A percentile compares a stretch with the other conserved stretches of the same genome.
Conservation (phyloP, 176 grass and related monocot species). For the Cenchrus purpureus region DNA sequence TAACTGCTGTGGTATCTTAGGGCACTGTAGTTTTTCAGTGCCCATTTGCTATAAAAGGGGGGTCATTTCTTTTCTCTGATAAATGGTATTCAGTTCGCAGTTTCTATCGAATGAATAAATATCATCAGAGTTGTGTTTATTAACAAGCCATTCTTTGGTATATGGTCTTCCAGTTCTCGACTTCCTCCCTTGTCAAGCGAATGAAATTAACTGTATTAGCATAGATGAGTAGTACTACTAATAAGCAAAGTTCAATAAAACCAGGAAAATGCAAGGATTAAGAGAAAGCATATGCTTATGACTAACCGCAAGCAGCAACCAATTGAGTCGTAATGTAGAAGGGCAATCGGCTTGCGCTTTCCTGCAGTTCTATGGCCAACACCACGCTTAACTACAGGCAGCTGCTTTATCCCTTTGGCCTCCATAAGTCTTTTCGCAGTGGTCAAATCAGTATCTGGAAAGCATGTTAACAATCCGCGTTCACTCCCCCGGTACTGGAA, state of each 20-base stretch:
- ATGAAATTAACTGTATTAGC: slow-evolving; percentile 29
- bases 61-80: slow-evolving; percentile 47
- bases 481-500: slow-evolving; percentile 65
- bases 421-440: slow-evolving; percentile 95
- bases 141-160: slow-evolving; percentile 53
- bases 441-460: slow-evolving; percentile 91
- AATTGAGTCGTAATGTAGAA: slow-evolving; percentile 92
- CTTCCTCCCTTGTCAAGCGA: slow-evolving; percentile 69
- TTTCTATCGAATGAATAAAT: background rate
- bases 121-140: background rate
- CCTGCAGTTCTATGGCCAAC: slow-evolving; percentile 53
- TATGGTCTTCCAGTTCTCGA: slow-evolving; percentile 72
- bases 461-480: slow-evolving; percentile 81
- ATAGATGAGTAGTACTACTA: background rate
- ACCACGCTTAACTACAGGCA: slow-evolving; percentile 93
- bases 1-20: slow-evolving; percentile 24
- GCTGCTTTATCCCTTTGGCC: slow-evolving; percentile 91
- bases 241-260: slow-evolving; percentile 12
- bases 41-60: slow-evolving; percentile 51
- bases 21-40: slow-evolving; percentile 43
- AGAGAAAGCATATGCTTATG: slow-evolving; percentile 23
- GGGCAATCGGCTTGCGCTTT: slow-evolving; percentile 68
- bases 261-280: slow-evolving; percentile 3
- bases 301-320: slow-evolving; percentile 76
- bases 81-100: background rate